phyloP scores from a whole-genome alignment of 2,329 filamentous ascomycete genomes.

The Cladophialophora bantiana region DNA sequence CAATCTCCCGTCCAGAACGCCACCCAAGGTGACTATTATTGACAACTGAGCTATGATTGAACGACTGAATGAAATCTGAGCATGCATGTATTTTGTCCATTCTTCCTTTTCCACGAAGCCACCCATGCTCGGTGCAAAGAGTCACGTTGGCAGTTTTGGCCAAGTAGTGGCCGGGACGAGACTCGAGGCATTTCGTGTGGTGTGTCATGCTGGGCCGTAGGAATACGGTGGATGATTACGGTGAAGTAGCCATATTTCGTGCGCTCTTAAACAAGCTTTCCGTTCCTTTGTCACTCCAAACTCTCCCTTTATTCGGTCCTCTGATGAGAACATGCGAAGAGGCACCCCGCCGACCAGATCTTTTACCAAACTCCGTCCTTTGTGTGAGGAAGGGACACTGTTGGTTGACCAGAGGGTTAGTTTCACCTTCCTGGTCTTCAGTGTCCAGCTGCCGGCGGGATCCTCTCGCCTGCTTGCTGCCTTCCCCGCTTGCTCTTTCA shows the following conservation, averaged over 20 bases:
- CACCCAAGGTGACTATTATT: constrained; percentile 1
- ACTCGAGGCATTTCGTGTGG: too few species aligned
- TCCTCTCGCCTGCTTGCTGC: neutral
- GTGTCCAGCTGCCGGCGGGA: neutral
- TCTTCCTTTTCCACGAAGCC: neutral
- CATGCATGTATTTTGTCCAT: neutral
- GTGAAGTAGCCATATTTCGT: neutral
- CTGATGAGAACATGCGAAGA: neutral
- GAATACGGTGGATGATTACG: neutral
- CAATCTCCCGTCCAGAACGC: neutral
- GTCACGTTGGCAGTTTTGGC: too few species aligned
- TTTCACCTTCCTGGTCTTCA: neutral
- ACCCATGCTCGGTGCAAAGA: neutral
- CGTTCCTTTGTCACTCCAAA: neutral
- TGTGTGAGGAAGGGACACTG: neutral
- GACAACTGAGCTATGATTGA: constrained; percentile 11
- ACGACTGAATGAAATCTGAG: neutral
- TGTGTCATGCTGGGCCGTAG: neutral
- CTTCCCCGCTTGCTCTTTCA: neutral
- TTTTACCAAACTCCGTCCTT: neutral
- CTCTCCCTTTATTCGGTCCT: neutral
- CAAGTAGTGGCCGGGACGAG: too few species aligned
- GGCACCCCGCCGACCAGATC: neutral
- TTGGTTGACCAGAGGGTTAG: neutral
- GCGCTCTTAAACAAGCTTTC: neutral